Evolutionary conservation across 2,329 filamentous ascomycete species (phyloP), one percentile per base, ranked within the genome.

Genomic region (Delphinella strobiligena): DNA sequence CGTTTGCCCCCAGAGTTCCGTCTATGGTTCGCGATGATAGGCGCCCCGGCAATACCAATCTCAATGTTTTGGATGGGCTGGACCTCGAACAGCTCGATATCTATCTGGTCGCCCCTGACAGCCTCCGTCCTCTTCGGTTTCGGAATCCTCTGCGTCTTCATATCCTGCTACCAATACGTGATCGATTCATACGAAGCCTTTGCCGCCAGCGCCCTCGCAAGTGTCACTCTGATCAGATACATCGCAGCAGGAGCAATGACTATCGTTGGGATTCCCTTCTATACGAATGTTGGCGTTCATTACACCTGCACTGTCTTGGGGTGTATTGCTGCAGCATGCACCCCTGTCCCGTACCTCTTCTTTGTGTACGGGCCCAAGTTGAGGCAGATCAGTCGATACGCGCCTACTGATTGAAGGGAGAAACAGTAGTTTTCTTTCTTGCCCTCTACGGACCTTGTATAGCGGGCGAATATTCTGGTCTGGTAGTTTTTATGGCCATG

Each of bases 51-150:
- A 0, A 61, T 77, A 1, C 70, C 72, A 0, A 55, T 73, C 19
- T 61, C 59, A 1, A 57, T 76, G 2, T 74, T 77, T 51, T 77
- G 72, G 71, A 69, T 77, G 55, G 72, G 63, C 0, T 76, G 72
- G 72, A 73, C 67, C 0, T 59, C 61, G 27, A 59, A 63, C 40
- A 46, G 48, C 12, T 41, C 48, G 40, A 64, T 74, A 17, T 67
- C 63, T 7, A 63, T 68, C 47, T 75, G 70, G 69, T 67, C 63
- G 14, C 66, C 67, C 0, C 59, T 75, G 3, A 53, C 55, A 2
- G 69, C 70, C 1, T 68, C 61, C n/a, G 61, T 67, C 1, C 46
- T 73, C 1, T 72, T 75, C 48, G 71, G 72, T 4, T 66, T 65
- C 45, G 69, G 67, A 14, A 42, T 40, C 27, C 36, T 43, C 3